Evolutionary conservation across 352 stramenopile species (phyloP).

Genomic region (Phytophthora fragariaefolia): DNA sequence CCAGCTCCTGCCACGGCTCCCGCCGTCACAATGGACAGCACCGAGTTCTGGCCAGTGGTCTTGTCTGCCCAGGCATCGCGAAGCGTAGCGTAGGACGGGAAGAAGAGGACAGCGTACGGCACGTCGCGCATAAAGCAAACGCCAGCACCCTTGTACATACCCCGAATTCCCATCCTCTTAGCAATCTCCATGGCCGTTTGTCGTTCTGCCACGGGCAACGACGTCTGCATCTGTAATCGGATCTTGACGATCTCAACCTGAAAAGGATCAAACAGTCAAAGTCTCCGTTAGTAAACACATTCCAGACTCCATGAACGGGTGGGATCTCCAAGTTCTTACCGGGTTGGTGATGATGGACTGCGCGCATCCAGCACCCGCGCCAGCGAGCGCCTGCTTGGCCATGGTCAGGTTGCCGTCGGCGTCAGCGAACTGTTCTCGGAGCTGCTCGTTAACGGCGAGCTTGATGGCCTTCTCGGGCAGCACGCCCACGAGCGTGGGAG

Average conservation of each 20-base stretch:
- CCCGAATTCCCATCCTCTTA: constrained; percentile 71
- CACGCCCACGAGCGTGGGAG: constrained; percentile 83
- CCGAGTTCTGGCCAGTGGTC: constrained; percentile 57
- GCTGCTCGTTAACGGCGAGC: constrained; percentile 91
- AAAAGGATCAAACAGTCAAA: constrained; percentile 7
- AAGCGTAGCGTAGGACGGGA: constrained; percentile 88
- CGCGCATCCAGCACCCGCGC: constrained; percentile 75
- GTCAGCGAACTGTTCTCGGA: constrained; percentile 77
- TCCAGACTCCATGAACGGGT: background rate
- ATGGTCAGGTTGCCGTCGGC: constrained; percentile 66
- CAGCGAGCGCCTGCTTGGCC: constrained; percentile 68
- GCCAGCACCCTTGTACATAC: constrained; percentile 86
- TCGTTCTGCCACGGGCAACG: constrained; percentile 67
- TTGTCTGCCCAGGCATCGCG: constrained; percentile 54
- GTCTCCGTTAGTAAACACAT: constrained; percentile 28
- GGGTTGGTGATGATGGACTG: constrained; percentile 91
- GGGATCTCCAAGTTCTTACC: constrained; percentile 20
- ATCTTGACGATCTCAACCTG: constrained; percentile 94
- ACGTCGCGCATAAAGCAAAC: constrained; percentile 93
- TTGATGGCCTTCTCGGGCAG: constrained; percentile 93
- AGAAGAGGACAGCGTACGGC: constrained; percentile 94
- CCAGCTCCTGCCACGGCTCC: constrained; percentile 67
- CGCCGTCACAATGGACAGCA: constrained; percentile 67
- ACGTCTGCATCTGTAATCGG: constrained; percentile 87
- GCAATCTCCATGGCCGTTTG: constrained; percentile 67